A percentile compares a stretch with the other conserved stretches of the same genome.
Conservation (phyloP, 2,329 filamentous ascomycete species). For the Alternaria solani region DNA sequence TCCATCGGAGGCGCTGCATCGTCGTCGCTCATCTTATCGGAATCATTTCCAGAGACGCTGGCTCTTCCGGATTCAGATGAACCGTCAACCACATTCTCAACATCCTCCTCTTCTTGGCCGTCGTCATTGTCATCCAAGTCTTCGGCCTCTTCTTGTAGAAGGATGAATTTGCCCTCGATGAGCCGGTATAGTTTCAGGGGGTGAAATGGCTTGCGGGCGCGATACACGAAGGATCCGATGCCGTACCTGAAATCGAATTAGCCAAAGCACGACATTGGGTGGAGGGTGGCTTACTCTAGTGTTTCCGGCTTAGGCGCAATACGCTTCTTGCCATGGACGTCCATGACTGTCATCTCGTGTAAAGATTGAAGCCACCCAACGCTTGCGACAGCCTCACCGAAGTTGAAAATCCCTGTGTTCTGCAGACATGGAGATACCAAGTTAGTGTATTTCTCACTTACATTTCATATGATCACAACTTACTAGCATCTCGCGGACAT, state of each 20-base stretch:
- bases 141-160: conserved; percentile 51
- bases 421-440: background rate
- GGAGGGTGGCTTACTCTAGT: conserved; percentile 60
- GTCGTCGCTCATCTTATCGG: conserved; percentile 39
- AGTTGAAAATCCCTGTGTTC: conserved; percentile 70
- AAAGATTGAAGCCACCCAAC: conserved; percentile 76
- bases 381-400: conserved; percentile 69
- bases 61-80: conserved; percentile 24
- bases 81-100: conserved; percentile 20
- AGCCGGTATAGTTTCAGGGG: conserved; percentile 53
- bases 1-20: conserved; percentile 46
- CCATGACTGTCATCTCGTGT: conserved; percentile 70
- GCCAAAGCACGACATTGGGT: background rate
- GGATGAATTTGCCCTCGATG: conserved; percentile 55
- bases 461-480: background rate
- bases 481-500: conserved; percentile 67
- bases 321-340: conserved; percentile 63
- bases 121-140: conserved; percentile 36
- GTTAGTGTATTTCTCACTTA: background rate
- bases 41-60: conserved; percentile 25
- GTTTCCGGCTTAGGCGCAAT: conserved; percentile 74
- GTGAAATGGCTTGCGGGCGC: conserved; percentile 58
- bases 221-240: conserved; percentile 75
- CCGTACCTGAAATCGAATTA: conserved; percentile 60
- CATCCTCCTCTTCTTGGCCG: conserved; percentile 14